These are phyloP conservation scores for Salix suchowensis DNA, from an alignment of 345 rosid species.

Conservation along the genomic window DNA sequence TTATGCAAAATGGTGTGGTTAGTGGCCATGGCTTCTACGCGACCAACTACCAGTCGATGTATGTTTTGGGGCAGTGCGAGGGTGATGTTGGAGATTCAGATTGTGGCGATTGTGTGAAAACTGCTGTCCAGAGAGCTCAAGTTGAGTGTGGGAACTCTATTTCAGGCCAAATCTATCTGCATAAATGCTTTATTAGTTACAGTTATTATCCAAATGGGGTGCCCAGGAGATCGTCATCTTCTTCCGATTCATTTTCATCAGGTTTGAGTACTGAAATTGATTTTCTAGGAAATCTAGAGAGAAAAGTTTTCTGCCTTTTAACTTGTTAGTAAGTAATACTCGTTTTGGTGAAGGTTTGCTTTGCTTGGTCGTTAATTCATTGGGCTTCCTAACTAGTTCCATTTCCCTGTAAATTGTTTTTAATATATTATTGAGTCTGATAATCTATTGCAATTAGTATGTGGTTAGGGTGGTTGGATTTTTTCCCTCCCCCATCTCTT, in stretches of 20 bases:
- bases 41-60: constrained; percentile 58
- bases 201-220: constrained; percentile 79
- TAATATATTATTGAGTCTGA: no score
- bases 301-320: not conserved
- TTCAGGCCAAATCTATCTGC: constrained; percentile 81
- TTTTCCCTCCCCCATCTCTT: not conserved
- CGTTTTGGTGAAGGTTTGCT: not conserved
- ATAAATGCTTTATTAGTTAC: constrained; percentile 84
- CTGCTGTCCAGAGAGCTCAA: constrained; percentile 77
- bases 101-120: constrained; percentile 73
- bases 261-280: constrained; percentile 14
- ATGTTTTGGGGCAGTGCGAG: constrained; percentile 84
- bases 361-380: not conserved
- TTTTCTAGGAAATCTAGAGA: not conserved
- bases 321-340: not conserved
- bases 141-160: constrained; percentile 85
- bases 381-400: no score
- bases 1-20: constrained; percentile 63
- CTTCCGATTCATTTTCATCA: constrained; percentile 45
- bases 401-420: no score
- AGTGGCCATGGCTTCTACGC: constrained; percentile 69
- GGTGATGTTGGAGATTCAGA: constrained; percentile 94
- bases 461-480: not conserved
- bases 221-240: constrained; percentile 49
- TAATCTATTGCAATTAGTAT: no score